Conservation (phyloP, 441 rosid species). For the Hypseocharis bilobata region DNA sequence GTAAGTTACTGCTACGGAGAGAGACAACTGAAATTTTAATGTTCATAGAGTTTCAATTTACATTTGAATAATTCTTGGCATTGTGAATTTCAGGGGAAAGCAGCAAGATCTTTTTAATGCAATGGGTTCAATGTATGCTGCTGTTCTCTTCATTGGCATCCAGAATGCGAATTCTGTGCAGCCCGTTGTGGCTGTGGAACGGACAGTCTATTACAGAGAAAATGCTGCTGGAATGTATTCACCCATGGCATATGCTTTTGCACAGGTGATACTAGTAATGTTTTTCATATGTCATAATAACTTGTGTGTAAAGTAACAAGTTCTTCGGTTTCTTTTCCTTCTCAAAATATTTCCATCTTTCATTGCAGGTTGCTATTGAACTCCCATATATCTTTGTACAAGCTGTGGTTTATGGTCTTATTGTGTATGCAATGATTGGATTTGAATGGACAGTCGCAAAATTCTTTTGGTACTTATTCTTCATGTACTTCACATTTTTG, state of each 20-base stretch:
- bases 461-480: constrained; percentile 23
- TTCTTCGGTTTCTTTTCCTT: too few relatives aligned
- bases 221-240: constrained; percentile 87
- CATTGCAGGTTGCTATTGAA: constrained; percentile 42
- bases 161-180: constrained; percentile 53
- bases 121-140: constrained; percentile 81
- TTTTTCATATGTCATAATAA: not conserved
- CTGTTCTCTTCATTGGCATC: constrained; percentile 64
- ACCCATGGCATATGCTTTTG: constrained; percentile 60
- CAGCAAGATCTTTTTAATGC: constrained; percentile 59
- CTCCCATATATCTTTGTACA: constrained; percentile 43
- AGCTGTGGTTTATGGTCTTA: constrained; percentile 37
- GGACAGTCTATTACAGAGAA: constrained; percentile 28
- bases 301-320: not conserved
- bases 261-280: constrained; percentile 31
- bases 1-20: too few relatives aligned
- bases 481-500: constrained; percentile 44
- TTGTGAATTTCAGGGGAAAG: constrained; percentile 28
- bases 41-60: not conserved
- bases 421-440: constrained; percentile 52
- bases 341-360: not conserved
- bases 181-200: constrained; percentile 65
- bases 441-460: constrained; percentile 35
- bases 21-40: too few relatives aligned
- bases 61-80: not conserved